Conservation (phyloP, 1,284 basidiomycete species). For the Rhodotorula sp. region DNA sequence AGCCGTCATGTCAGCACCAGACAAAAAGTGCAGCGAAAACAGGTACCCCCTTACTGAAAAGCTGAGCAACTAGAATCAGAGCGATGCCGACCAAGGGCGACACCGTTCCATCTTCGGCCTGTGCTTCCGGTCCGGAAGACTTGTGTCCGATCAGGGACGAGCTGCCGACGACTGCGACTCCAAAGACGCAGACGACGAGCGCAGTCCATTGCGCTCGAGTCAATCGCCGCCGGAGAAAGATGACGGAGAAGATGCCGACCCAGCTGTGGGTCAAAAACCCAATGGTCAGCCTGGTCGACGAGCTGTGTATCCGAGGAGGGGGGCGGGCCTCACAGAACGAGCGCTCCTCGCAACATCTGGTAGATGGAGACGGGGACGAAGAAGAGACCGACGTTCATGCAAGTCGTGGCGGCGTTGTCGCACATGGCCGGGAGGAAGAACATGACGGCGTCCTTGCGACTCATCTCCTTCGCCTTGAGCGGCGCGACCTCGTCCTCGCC, state of each 20-base stretch:
- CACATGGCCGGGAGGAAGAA: constrained; percentile 36
- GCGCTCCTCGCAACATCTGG: constrained; percentile 95
- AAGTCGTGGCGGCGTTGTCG: constrained; percentile 52
- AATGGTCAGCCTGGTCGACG: neutral
- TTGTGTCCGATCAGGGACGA: constrained; percentile 79
- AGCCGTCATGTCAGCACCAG: neutral
- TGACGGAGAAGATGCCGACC: constrained; percentile 87
- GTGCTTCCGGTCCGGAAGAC: constrained; percentile 57
- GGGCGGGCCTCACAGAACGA: constrained; percentile 89
- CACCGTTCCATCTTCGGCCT: constrained; percentile 44
- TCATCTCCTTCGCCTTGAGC: constrained; percentile 13
- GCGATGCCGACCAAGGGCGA: constrained; percentile 63
- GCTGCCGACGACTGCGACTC: constrained; percentile 86
- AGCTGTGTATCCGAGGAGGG: neutral
- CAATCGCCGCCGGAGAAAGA: constrained; percentile 81
- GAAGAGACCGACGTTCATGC: constrained; percentile 48
- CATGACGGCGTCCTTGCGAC: constrained; percentile 25
- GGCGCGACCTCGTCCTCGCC: constrained; percentile 24
- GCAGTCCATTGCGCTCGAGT: constrained; percentile 69
- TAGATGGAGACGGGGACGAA: constrained; percentile 78
- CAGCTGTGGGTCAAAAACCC: constrained; percentile 54
- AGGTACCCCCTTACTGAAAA: constrained; percentile 57
- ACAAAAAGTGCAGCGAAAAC: too few relatives aligned
- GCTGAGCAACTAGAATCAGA: constrained; percentile 92
- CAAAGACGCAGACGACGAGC: constrained; percentile 83